Base-by-base conservation (phyloP, 108 stramenopile species). In the Schizochytrium sp. region DNA sequence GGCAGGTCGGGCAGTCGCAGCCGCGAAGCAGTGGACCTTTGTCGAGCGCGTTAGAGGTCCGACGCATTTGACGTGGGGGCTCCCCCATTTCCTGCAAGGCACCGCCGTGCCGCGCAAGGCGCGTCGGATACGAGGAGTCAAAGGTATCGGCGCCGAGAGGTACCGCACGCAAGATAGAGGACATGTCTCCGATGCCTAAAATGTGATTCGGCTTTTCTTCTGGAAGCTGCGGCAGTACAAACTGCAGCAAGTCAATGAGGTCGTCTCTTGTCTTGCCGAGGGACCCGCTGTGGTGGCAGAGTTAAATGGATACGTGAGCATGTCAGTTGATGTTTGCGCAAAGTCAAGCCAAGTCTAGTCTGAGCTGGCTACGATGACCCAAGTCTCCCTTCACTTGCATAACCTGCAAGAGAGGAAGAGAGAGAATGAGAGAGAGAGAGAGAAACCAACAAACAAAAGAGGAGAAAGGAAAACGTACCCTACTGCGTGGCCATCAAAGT, bases 401-500 rank as follows among this genome's bases (percentile, higher is more conserved):
- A 34, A 34, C 2, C 34, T 34, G 34, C 34, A 34, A 34, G 34
- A 34, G 34, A 34, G 34, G 34, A 34, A 34, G 34, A 34, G 34
- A 34, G 34, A 34, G 34, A 34, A 2, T 0, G 29, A 34, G 34
- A 34, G 34, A 34, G 34, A 34, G 34, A 34, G 0, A 2, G 34
- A 34, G 34, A 34, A 1, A 2, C 34, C 34, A 1, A 34, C 1
- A 34, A 34, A 34, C 34, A 34, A 34, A 34, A 34, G 34, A 34
- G 34, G 34, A 34, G 34, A 34, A 34, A 34, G 34, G 60, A 60
- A 25, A 44, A 44, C 29, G 41, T 44, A 44, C 72, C 41, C 53
- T 89, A 98, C 97, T 23, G 95, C 96, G 88, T 95, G 96, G 6
- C 97, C 97, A 90, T 98, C 97, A 92, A 98, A 98, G 1, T 96